Evolutionary conservation across 306 rosid genomes (phyloP), one percentile per base, ranked within the genome.

Genomic region (Medicago arabica): DNA sequence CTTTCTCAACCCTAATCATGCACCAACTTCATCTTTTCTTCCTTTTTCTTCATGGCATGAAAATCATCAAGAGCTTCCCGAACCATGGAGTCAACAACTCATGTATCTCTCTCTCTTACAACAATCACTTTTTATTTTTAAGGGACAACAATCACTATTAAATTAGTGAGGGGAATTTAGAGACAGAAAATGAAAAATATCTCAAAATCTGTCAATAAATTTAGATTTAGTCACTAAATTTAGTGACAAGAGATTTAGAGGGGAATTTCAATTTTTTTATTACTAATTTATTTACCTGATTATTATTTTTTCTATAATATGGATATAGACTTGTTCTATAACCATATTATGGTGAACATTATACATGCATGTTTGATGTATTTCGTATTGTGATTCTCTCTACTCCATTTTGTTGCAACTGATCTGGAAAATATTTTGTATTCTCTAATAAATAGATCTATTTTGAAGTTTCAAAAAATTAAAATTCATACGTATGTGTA

Each of bases 51-150:
- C 90, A 57, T 92, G 85, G 89, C 83, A 81, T 78, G 92, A 76
- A 15, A 78, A 65, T 78, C 91, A 89, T 78, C 92, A 88, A 70
- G 95, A 90, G 5, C 85, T 88, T 86, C 97, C 96, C 8, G 97
- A 90, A 74, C 89, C 98, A 80, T 90, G 93, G 98, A 92, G 94
- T 89, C 98, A 96, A 14, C 86, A 92, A 69, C 96, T 92, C 83
- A 71, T 89, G 99, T 96, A 64, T 47, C 38, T 77, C 6, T 70
- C 49, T 59, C 73, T 31, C 36, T 31, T 6, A 28, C 31, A 28
- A 28, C 31, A 28, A 28, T 28, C 31, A 28, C 31, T 28, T 3
- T 28, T 28, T 28, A 3, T 28, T 28, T 28, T 28, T 28, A 28
- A 25, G 31, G 31, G 31, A 28, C 9, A 50, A 58, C 14, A 58